Evolutionary conservation across 768 basidiomycete genomes (phyloP).

Genomic region (Suillus brevipes): DNA sequence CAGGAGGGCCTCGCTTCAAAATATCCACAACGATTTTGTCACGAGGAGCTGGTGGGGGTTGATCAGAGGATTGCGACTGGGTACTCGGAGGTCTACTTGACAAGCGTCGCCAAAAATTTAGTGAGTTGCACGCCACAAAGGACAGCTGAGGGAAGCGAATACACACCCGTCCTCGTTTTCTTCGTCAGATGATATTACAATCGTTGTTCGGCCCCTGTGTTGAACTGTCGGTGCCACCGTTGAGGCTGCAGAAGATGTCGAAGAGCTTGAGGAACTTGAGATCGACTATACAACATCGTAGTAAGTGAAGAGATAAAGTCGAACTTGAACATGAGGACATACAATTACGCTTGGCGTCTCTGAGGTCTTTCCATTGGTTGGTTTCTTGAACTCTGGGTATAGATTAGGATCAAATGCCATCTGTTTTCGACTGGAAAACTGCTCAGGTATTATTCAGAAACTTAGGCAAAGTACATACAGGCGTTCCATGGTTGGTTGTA

Average conservation of each 20-base stretch:
- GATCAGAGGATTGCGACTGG: conserved; percentile 5
- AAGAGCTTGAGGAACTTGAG: conserved; percentile 19
- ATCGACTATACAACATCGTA: conserved; percentile 18
- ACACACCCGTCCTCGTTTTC: conserved; percentile 16
- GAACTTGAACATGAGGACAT: conserved; percentile 7
- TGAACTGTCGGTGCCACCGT: conserved; percentile 18
- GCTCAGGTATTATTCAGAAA: too few relatives aligned
- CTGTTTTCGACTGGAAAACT: conserved; percentile 26
- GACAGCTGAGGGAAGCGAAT: neutral
- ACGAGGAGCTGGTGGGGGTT: neutral
- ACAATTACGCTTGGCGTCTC: conserved; percentile 19
- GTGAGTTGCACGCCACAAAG: conserved; percentile 12
- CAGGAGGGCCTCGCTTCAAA: conserved; percentile 25
- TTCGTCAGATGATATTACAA: conserved; percentile 36
- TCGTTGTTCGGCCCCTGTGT: conserved; percentile 13
- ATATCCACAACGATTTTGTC: conserved; percentile 22
- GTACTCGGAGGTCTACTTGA: conserved; percentile 13
- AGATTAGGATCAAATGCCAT: conserved; percentile 24
- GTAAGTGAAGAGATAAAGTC: neutral
- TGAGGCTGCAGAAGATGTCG: conserved; percentile 20
- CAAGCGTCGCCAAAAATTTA: neutral
- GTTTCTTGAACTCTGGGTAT: conserved; percentile 32
- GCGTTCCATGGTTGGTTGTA: conserved; percentile 27
- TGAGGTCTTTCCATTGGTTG: conserved; percentile 19
- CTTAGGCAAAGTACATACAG: conserved; percentile 15